phyloP scores from a whole-genome alignment of 1,284 basidiomycete species.

The Vanrija sp. region DNA sequence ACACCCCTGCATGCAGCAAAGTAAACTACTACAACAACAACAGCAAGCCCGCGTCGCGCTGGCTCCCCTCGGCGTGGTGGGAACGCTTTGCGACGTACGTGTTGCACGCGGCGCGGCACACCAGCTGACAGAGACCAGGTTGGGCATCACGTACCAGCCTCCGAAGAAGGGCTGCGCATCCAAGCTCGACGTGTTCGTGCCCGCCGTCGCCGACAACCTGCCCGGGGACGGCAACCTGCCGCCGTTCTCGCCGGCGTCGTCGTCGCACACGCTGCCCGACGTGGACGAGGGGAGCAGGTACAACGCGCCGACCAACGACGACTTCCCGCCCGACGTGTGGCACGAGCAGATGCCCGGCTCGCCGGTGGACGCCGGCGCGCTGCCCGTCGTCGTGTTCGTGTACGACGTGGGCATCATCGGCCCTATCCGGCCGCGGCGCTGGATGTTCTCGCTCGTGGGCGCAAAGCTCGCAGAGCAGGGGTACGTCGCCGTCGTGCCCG shows the following conservation, averaged over 20 bases:
- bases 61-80: slow-evolving; percentile 8
- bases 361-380: slow-evolving; percentile 4
- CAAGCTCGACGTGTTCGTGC: slow-evolving; percentile 18
- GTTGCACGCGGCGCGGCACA: background rate
- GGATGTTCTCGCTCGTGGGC: slow-evolving; percentile 23
- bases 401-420: slow-evolving; percentile 26
- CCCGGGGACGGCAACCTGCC: background rate
- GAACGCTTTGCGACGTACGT: slow-evolving; percentile 11
- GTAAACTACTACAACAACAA: too few relatives aligned
- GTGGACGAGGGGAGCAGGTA: slow-evolving; percentile 12
- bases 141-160: slow-evolving; percentile 11
- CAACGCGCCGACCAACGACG: slow-evolving; percentile 1
- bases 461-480: slow-evolving; percentile 24
- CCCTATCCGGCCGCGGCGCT: slow-evolving; percentile 15
- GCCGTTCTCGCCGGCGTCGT: slow-evolving; percentile 9
- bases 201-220: slow-evolving; percentile 1
- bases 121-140: slow-evolving; percentile 3
- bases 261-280: slow-evolving; percentile 11
- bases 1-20: background rate
- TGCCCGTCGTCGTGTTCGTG: slow-evolving; percentile 24
- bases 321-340: slow-evolving; percentile 12
- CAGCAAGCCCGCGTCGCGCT: background rate
- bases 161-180: background rate
- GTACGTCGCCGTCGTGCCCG: slow-evolving; percentile 25
- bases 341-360: slow-evolving; percentile 11